phyloP scores from a whole-genome alignment of 495 filamentous ascomycete species.

The Penicillium atrosanguineum region DNA sequence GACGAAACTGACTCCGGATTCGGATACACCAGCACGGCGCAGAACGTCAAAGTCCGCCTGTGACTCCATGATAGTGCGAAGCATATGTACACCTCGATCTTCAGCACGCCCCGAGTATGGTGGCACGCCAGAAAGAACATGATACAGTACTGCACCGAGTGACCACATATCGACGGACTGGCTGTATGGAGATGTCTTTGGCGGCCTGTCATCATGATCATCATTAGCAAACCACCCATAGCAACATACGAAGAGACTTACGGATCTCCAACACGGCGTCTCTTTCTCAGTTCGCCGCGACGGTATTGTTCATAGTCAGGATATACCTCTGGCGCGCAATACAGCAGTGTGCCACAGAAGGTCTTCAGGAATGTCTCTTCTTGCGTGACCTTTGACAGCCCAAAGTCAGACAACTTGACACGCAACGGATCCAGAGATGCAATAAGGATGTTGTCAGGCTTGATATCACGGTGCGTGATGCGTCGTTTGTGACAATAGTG shows the following conservation, averaged over 20 bases:
- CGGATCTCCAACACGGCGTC: slow-evolving; percentile 50
- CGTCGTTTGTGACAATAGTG: slow-evolving; percentile 81
- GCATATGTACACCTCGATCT: slow-evolving; percentile 58
- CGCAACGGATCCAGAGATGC: slow-evolving; percentile 64
- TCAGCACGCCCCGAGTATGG: slow-evolving; percentile 71
- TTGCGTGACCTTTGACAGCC: slow-evolving; percentile 86
- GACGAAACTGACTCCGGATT: slow-evolving; percentile 68
- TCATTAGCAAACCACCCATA: slow-evolving; percentile 16
- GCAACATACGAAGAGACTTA: slow-evolving; percentile 23
- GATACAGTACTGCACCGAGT: slow-evolving; percentile 85
- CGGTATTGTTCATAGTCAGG: slow-evolving; percentile 65
- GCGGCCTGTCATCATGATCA: slow-evolving; percentile 22
- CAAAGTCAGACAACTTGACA: slow-evolving; percentile 95
- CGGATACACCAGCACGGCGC: slow-evolving; percentile 53
- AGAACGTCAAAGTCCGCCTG: slow-evolving; percentile 62
- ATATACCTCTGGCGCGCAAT: slow-evolving; percentile 96
- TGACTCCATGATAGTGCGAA: slow-evolving; percentile 79
- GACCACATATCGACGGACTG: slow-evolving; percentile 96
- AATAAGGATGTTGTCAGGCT: slow-evolving; percentile 95
- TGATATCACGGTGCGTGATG: slow-evolving; percentile 96
- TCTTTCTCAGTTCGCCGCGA: slow-evolving; percentile 45
- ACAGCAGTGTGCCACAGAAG: slow-evolving; percentile 93
- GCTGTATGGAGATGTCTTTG: slow-evolving; percentile 63
- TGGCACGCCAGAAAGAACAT: slow-evolving; percentile 67
- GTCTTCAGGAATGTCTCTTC: slow-evolving; percentile 91